These are phyloP conservation scores for Fusarium decemcellulare DNA, from an alignment of 2,329 filamentous ascomycete genomes.

Conservation along the genomic window DNA sequence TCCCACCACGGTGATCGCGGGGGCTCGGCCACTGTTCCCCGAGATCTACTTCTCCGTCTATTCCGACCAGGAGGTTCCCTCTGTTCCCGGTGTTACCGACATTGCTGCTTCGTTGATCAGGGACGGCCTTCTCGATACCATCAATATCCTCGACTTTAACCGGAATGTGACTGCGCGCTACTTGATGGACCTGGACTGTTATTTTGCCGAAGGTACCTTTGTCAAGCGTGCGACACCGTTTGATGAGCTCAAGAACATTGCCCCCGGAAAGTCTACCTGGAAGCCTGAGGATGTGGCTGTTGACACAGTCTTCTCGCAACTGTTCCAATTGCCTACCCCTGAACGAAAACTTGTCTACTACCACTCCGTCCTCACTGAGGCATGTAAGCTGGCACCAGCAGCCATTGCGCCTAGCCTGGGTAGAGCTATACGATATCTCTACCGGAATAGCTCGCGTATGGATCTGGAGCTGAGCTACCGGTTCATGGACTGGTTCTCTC, in stretches of 20 bases:
- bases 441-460: conserved; percentile 84
- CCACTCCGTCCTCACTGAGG: conserved; percentile 93
- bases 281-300: conserved; percentile 98
- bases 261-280: conserved; percentile 81
- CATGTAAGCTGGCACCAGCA: conserved; percentile 94
- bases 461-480: conserved; percentile 89
- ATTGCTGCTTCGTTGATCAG: conserved; percentile 88
- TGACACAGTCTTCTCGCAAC: conserved; percentile 97
- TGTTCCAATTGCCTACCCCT: conserved; percentile 87
- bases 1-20: conserved; percentile 81
- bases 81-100: conserved; percentile 82
- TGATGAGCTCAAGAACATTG: conserved; percentile 84
- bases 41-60: conserved; percentile 97
- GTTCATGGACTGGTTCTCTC: conserved; percentile 97
- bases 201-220: conserved; percentile 91
- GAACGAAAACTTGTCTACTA: conserved; percentile 98
- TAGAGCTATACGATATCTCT: conserved; percentile 92
- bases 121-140: conserved; percentile 90
- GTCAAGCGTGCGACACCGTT: conserved; percentile 94
- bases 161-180: conserved; percentile 88
- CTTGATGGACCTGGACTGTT: conserved; percentile 94
- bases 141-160: conserved; percentile 95
- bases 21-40: conserved; percentile 84
- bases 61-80: conserved; percentile 86
- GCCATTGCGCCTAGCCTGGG: conserved; percentile 97